These are phyloP conservation scores for Xylariaceae sp. DNA, from an alignment of 2,329 filamentous ascomycete genomes.

Conservation along the genomic window DNA sequence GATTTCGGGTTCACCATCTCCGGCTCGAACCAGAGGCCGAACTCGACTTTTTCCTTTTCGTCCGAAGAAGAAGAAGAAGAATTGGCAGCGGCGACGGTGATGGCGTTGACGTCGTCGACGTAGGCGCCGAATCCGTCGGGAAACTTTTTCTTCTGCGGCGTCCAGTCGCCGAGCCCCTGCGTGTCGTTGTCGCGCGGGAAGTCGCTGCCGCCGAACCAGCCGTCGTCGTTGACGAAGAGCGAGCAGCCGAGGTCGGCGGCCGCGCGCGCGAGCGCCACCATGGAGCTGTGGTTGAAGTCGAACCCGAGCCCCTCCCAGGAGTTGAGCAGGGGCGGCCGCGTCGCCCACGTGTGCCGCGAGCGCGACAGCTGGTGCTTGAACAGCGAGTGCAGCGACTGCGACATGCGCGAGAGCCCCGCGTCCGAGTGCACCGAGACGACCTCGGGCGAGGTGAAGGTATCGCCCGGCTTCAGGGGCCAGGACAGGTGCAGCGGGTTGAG, in stretches of 20 bases:
- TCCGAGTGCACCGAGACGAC: conserved; percentile 57
- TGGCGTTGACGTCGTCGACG: conserved; percentile 44
- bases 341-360: conserved; percentile 49
- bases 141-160: conserved; percentile 52
- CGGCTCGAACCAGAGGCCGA: conserved; percentile 63
- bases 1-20: conserved; percentile 64
- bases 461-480: conserved; percentile 49
- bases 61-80: too few species aligned
- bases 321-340: conserved; percentile 53
- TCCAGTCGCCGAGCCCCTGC: conserved; percentile 59
- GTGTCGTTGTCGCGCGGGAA: conserved; percentile 54
- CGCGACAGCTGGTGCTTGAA: conserved; percentile 52
- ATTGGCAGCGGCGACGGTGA: conserved; percentile 42
- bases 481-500: conserved; percentile 57
- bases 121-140: conserved; percentile 50
- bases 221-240: conserved; percentile 61
- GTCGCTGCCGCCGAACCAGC: conserved; percentile 62
- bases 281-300: conserved; percentile 50
- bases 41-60: conserved; percentile 50
- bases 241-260: conserved; percentile 55
- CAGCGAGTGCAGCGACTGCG: conserved; percentile 54
- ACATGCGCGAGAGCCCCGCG: conserved; percentile 55
- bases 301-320: conserved; percentile 61
- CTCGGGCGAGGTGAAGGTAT: conserved; percentile 56
- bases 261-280: conserved; percentile 50